Conservation (phyloP, 306 rosid genomes). For the Leucaena leucocephala region DNA sequence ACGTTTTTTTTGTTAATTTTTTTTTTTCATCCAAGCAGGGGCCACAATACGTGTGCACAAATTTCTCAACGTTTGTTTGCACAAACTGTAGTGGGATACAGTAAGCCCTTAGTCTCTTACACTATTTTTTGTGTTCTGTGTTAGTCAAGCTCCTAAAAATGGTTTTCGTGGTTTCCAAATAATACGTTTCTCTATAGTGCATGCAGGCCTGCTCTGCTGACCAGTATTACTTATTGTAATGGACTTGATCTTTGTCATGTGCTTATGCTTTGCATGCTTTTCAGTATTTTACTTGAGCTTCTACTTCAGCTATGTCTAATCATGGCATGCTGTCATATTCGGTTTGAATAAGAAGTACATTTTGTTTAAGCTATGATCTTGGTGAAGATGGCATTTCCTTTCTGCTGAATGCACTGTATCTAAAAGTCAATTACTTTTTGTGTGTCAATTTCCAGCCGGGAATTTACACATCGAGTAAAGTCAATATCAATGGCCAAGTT, state of each 20-base stretch:
- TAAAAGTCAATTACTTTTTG: constrained; percentile 32
- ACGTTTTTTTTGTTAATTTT: neutral
- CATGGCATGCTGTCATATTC: neutral
- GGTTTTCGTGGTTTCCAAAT: constrained; percentile 28
- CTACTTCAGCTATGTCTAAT: constrained; percentile 6
- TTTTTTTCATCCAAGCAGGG: constrained; percentile 61
- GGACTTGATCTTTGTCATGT: constrained; percentile 27
- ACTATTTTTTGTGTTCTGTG: constrained; percentile 3
- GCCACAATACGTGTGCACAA: constrained; percentile 95
- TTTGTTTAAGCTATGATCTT: constrained; percentile 30
- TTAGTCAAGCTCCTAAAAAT: constrained; percentile 8
- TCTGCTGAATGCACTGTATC: constrained; percentile 16
- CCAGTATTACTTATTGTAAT: constrained; percentile 8
- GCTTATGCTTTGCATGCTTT: constrained; percentile 26
- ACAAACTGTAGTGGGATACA: constrained; percentile 93
- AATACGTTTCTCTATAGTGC: constrained; percentile 1
- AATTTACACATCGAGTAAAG: constrained; percentile 93
- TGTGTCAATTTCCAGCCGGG: constrained; percentile 70
- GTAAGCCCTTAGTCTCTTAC: constrained; percentile 57
- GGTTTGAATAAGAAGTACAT: neutral
- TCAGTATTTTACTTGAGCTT: constrained; percentile 25
- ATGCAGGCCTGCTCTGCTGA: constrained; percentile 22
- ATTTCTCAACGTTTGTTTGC: constrained; percentile 95
- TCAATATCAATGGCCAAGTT: constrained; percentile 92
- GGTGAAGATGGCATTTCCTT: constrained; percentile 21